Base-by-base conservation (phyloP, 305 asterid species). In the Rubia balearica region DNA sequence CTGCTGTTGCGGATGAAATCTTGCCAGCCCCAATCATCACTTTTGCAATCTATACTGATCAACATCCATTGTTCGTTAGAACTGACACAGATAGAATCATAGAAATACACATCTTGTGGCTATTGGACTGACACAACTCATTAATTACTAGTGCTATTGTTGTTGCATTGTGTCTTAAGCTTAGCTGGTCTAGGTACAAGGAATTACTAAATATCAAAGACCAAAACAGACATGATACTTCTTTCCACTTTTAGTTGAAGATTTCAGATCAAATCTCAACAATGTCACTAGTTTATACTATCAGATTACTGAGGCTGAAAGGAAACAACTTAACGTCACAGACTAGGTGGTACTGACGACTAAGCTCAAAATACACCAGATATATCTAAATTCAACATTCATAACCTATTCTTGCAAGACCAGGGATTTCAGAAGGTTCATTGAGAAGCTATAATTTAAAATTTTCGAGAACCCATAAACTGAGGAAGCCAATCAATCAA, bases 41-140 rank as follows among this genome's bases (percentile, higher is more conserved):
- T 85, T 83, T 77, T 72, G 96, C 94, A 84, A 90, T 90, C 98
- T 93, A 85, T 79, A 84, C 86, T 82, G 88, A 81, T 81, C 79
- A 78, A 62, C 61, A 84, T 75, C 65, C 68, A 60, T 78, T 48
- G 61, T 75, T 30, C 79, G 77, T 77, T 81, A 75, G 76, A 78
- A 74, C 70, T 65, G 49, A 65, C 59, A 55, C 30, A 16, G 22
- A 56, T 38, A 16, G 7, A 43, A 43, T 57, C 24, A 66, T 17
- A 65, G 17, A 43, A 43, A 67, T 53, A 71, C 49, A 65, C 45
- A 56, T 27, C 6, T 22, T 51, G 19, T 30, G 8, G 5, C 46
- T 7, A 42, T 36, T 13, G 1, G 0, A 12, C 70, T 24, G n/a
- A 55, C 65, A 63, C 48, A 40, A 40, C 38, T 24, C 19, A 0